Evolutionary conservation across 129 eudicot species (phyloP).

Genomic region (Saussurea involucrata): DNA sequence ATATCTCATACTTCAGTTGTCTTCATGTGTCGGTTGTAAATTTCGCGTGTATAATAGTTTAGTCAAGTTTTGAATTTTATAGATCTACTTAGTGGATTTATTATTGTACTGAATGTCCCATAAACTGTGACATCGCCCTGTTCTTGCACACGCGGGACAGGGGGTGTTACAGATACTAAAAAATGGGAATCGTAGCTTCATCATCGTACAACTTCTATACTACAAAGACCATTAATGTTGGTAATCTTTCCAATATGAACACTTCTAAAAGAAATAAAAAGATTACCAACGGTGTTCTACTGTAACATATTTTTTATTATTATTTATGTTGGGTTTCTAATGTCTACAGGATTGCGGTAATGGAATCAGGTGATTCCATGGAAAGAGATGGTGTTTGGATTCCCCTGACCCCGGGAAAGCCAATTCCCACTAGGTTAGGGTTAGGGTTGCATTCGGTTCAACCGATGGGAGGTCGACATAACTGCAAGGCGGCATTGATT

Average conservation of each 20-base stretch:
- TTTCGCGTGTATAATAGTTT: too few relatives aligned
- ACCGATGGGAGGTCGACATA: neutral
- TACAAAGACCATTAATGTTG: neutral
- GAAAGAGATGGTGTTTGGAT: conserved; percentile 26
- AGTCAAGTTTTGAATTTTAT: too few relatives aligned
- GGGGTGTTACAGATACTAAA: neutral
- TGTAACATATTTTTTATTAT: neutral
- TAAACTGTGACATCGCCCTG: too few relatives aligned
- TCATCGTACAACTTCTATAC: neutral
- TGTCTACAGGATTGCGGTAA: conserved; percentile 14
- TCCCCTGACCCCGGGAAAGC: conserved; percentile 40
- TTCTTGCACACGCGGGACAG: too few relatives aligned
- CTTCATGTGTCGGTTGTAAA: too few relatives aligned
- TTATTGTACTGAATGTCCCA: too few relatives aligned
- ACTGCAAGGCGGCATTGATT: neutral
- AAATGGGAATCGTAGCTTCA: neutral
- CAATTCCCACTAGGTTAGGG: neutral
- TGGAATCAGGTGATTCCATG: conserved; percentile 32
- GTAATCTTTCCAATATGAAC: neutral
- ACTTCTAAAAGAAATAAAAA: neutral
- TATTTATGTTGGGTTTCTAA: conserved; percentile 2
- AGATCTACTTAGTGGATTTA: too few relatives aligned
- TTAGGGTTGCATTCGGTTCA: neutral
- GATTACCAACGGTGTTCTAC: neutral
- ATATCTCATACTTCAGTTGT: too few relatives aligned